Percentiles rank a stretch among this genome's conserved stretches.
Evolutionary conservation across 2,329 filamentous ascomycete genomes (phyloP).

Genomic region (Zasmidium citrigriseum): DNA sequence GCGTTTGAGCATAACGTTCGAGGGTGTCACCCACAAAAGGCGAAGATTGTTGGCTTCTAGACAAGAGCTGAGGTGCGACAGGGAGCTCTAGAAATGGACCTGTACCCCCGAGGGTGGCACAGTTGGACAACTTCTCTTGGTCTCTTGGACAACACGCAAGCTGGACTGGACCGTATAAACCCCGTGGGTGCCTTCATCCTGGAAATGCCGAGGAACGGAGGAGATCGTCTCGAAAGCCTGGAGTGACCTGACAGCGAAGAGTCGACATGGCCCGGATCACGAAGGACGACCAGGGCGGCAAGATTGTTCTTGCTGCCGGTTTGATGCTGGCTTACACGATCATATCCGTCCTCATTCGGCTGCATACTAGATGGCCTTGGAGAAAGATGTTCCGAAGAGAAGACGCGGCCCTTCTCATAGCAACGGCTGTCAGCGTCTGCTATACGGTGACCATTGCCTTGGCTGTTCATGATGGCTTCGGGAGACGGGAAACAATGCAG

Average conservation of each 20-base stretch:
- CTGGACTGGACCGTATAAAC: too few relatives aligned
- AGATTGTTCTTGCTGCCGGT: slow-evolving; percentile 2
- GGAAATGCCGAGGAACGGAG: too few relatives aligned
- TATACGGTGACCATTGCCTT: slow-evolving; percentile 2
- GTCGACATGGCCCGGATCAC: background rate
- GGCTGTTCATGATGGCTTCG: background rate
- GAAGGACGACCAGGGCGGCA: slow-evolving; percentile 3
- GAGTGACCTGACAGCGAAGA: background rate
- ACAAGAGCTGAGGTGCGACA: background rate
- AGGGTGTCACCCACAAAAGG: background rate
- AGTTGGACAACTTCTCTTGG: background rate
- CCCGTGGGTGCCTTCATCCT: too few relatives aligned
- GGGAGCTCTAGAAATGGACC: background rate
- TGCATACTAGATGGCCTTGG: slow-evolving; percentile 6
- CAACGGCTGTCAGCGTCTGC: background rate
- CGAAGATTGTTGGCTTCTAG: background rate
- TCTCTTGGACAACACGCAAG: too few relatives aligned
- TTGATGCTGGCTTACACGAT: slow-evolving; percentile 5
- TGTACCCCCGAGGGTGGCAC: background rate
- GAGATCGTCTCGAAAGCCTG: too few relatives aligned
- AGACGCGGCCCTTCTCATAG: background rate
- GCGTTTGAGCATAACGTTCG: background rate
- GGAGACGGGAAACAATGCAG: background rate
- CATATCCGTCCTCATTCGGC: slow-evolving; percentile 4
- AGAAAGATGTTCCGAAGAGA: background rate